A percentile compares a stretch with the other conserved stretches of the same genome.
Conservation (phyloP, 1,139 yeast species). For the Yamadazyma atmosphaerica region DNA sequence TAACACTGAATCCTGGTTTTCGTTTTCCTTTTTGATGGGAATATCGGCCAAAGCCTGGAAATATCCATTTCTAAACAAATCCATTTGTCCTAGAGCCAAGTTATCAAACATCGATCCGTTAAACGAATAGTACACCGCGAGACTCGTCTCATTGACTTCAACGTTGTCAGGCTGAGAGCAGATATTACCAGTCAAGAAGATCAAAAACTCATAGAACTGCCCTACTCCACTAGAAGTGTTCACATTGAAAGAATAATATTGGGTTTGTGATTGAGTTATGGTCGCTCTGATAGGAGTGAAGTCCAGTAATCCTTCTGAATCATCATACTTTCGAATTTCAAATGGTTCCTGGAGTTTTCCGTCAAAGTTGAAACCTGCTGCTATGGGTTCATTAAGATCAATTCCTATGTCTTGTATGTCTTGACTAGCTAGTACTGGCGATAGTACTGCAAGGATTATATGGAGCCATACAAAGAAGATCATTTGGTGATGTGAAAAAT, state of each 20-base stretch:
- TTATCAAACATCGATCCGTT: constrained; percentile 41
- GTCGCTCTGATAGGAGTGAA: constrained; percentile 44
- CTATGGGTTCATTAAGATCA: constrained; percentile 11
- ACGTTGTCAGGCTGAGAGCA: constrained; percentile 48
- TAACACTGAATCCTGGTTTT: constrained; percentile 24
- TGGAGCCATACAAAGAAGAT: too few relatives aligned
- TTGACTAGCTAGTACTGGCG: too few relatives aligned
- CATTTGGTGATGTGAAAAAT: too few relatives aligned
- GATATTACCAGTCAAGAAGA: constrained; percentile 61
- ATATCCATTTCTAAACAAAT: constrained; percentile 48
- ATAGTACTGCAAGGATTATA: too few relatives aligned
- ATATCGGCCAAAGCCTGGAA: constrained; percentile 54
- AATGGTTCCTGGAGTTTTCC: background rate
- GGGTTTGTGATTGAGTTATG: constrained; percentile 40
- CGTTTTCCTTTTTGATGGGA: constrained; percentile 22
- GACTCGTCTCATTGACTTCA: constrained; percentile 30
- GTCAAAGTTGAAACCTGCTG: constrained; percentile 5
- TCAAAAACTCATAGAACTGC: constrained; percentile 50
- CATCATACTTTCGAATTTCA: background rate
- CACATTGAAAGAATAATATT: constrained; percentile 46
- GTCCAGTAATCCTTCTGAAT: constrained; percentile 37
- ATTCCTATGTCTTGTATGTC: constrained; percentile 1
- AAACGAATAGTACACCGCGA: constrained; percentile 53
- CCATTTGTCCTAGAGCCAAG: constrained; percentile 31
- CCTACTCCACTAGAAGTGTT: constrained; percentile 49